Evolutionary conservation across 2,329 filamentous ascomycete species (phyloP).

Genomic region (Fusarium succisae): DNA sequence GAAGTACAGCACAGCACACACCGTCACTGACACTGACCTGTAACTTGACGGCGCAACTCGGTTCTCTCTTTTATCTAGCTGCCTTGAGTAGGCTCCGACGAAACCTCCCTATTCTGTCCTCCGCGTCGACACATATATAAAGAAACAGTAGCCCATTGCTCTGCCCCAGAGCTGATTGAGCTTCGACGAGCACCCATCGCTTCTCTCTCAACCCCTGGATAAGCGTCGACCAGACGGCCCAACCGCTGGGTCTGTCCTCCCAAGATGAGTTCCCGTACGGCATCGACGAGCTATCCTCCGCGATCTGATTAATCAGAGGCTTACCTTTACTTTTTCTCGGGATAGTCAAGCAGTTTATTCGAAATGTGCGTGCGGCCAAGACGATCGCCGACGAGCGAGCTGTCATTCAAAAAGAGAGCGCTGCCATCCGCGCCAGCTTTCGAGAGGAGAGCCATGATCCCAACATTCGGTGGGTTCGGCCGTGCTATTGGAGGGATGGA

Average conservation of each 20-base stretch:
- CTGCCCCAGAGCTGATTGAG: slow-evolving; percentile 37
- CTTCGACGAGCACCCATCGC: slow-evolving; percentile 17
- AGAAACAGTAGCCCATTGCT: slow-evolving; percentile 17
- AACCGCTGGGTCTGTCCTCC: slow-evolving; percentile 45
- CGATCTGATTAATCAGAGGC: slow-evolving; percentile 12
- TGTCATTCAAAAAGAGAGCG: slow-evolving; percentile 98
- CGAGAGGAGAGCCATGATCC: slow-evolving; percentile 95
- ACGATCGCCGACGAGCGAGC: slow-evolving; percentile 98
- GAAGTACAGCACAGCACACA: slow-evolving; percentile 35
- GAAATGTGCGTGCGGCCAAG: slow-evolving; percentile 97
- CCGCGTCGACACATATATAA: not conserved
- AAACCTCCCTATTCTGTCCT: slow-evolving; percentile 8
- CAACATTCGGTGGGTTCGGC: slow-evolving; percentile 76
- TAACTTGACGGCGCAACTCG: slow-evolving; percentile 37
- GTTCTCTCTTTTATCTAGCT: slow-evolving; percentile 36
- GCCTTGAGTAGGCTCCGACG: slow-evolving; percentile 36
- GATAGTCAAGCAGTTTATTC: slow-evolving; percentile 98
- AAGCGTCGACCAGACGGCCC: slow-evolving; percentile 44
- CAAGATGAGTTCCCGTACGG: slow-evolving; percentile 55
- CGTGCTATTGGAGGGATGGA: not conserved
- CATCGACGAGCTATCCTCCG: slow-evolving; percentile 12
- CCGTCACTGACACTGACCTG: slow-evolving; percentile 40
- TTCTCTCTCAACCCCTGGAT: slow-evolving; percentile 38
- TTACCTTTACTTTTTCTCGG: slow-evolving; percentile 16
- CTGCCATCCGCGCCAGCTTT: slow-evolving; percentile 96